A percentile compares a stretch with the other conserved stretches of the same genome.
Evolutionary conservation across 345 rosid genomes (phyloP).

Genomic region (Ricinus communis): DNA sequence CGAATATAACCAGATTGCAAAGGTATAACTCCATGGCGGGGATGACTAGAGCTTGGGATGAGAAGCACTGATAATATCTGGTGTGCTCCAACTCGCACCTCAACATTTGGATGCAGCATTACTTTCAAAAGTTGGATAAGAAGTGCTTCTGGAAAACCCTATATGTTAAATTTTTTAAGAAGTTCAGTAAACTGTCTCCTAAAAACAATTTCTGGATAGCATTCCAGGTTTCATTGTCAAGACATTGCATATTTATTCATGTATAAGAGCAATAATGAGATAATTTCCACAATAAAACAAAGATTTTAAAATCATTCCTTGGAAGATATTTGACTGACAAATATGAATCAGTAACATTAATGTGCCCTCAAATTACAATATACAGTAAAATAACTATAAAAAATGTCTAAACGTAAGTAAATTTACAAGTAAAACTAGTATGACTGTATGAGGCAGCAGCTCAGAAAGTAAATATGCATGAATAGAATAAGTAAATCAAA

Average conservation of each 20-base stretch:
- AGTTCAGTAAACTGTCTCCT: slow-evolving; percentile 15
- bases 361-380: background rate
- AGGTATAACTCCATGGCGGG: slow-evolving; percentile 53
- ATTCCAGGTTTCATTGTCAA: background rate
- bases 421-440: too few relatives aligned
- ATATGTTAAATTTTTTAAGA: slow-evolving; percentile 5
- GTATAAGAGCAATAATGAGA: background rate
- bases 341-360: background rate
- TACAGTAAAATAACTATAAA: background rate
- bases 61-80: slow-evolving; percentile 83
- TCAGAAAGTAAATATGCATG: slow-evolving; percentile 1
- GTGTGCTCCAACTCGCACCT: slow-evolving; percentile 85
- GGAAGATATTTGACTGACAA: background rate
- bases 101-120: slow-evolving; percentile 84
- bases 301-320: background rate
- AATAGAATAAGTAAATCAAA: background rate
- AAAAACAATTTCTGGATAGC: background rate
- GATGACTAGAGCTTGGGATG: slow-evolving; percentile 52
- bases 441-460: background rate
- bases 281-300: background rate
- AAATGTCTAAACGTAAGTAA: background rate
- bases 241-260: background rate
- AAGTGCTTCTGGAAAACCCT: slow-evolving; percentile 85
- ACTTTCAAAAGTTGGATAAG: slow-evolving; percentile 76
- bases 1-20: slow-evolving; percentile 53